Evolutionary conservation across 345 rosid genomes (phyloP).

Genomic region (Orychophragmus violaceus): DNA sequence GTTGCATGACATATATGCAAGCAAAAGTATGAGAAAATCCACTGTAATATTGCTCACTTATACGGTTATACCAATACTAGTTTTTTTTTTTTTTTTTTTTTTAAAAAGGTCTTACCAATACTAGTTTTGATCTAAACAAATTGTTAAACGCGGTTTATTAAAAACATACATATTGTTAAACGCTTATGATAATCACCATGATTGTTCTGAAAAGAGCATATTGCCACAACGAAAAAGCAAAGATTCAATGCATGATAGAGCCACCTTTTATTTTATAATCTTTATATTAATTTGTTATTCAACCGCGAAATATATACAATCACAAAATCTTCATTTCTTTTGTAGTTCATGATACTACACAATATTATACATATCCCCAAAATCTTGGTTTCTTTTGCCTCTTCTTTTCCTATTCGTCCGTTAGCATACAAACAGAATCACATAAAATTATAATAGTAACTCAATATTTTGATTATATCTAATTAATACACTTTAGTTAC

Average conservation of each 20-base stretch:
- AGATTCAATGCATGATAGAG: background rate
- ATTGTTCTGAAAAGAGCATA: background rate
- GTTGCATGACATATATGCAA: too few relatives aligned
- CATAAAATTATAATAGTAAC: background rate
- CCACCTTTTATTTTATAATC: background rate
- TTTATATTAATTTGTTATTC: background rate
- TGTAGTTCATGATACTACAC: conserved; percentile 6
- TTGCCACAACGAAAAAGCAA: background rate
- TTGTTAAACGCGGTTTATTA: background rate
- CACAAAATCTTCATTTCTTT: conserved; percentile 4
- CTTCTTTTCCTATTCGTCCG: background rate
- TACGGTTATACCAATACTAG: background rate
- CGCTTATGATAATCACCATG: background rate
- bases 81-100: too few relatives aligned
- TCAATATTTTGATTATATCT: background rate
- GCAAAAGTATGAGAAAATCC: background rate
- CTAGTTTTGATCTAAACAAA: background rate
- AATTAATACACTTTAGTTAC: background rate
- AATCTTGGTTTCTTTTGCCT: conserved; percentile 14
- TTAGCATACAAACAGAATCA: background rate
- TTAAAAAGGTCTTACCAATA: too few relatives aligned
- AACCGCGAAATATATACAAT: background rate
- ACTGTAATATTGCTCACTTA: background rate
- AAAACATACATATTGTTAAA: background rate
- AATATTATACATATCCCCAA: conserved; percentile 21